Evolutionary conservation across 306 rosid species (phyloP).

Genomic region (Chamaecrista fasciculata): DNA sequence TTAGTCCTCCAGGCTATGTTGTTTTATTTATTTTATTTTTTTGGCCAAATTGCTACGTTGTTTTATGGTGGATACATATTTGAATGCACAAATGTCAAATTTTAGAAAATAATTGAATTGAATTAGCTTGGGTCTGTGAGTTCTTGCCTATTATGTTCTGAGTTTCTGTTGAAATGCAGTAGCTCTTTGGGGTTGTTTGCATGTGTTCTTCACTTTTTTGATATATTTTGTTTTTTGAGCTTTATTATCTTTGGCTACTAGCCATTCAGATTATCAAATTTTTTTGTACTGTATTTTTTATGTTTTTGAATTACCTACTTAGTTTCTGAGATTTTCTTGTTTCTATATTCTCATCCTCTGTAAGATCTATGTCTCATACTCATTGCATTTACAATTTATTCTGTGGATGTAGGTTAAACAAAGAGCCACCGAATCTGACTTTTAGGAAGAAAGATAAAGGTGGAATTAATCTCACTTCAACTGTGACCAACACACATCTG

Average conservation of each 20-base stretch:
- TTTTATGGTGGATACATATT: not conserved
- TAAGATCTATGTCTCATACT: not conserved
- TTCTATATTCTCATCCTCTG: slow-evolving; percentile 17
- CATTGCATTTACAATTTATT: slow-evolving; percentile 2
- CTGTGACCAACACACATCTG: slow-evolving; percentile 77
- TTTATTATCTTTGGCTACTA: not conserved
- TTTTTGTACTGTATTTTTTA: not conserved
- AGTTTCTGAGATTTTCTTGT: slow-evolving; percentile 14
- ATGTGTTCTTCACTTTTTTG: not conserved
- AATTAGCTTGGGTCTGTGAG: not conserved
- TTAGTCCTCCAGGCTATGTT: not conserved
- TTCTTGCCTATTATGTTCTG: not conserved
- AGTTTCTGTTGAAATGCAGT: not conserved
- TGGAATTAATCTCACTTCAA: slow-evolving; percentile 90
- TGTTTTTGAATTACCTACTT: slow-evolving; percentile 5
- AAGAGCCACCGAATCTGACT: slow-evolving; percentile 91
- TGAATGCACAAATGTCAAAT: not conserved
- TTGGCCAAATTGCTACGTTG: too few relatives aligned
- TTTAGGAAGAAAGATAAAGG: slow-evolving; percentile 97
- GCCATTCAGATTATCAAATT: slow-evolving; percentile 9
- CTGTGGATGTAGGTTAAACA: slow-evolving; percentile 70
- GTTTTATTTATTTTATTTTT: too few relatives aligned
- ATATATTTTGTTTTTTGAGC: not conserved
- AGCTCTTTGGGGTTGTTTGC: not conserved
- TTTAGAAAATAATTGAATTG: not conserved